These are phyloP conservation scores for Coleophoma eucalyptorum DNA, from an alignment of 2,329 filamentous ascomycete genomes.

Conservation along the genomic window DNA sequence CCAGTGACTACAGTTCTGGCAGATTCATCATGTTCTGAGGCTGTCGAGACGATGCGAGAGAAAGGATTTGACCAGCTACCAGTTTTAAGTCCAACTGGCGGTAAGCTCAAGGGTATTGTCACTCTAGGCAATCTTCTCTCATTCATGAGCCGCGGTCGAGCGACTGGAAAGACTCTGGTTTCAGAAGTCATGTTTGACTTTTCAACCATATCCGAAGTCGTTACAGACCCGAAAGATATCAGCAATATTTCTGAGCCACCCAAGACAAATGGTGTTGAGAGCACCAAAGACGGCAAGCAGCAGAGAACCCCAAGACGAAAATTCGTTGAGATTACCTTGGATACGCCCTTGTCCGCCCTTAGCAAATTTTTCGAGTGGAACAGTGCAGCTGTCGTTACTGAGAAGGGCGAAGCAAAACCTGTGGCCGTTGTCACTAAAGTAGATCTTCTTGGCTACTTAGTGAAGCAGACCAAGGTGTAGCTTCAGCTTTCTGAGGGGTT, in stretches of 20 bases:
- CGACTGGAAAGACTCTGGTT: slow-evolving; percentile 69
- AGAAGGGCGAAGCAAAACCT: slow-evolving; percentile 69
- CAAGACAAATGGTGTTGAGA: slow-evolving; percentile 22
- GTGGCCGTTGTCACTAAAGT: slow-evolving; percentile 95
- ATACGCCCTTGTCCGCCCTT: slow-evolving; percentile 78
- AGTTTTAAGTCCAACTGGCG: slow-evolving; percentile 68
- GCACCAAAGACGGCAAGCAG: slow-evolving; percentile 26
- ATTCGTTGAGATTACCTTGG: slow-evolving; percentile 91
- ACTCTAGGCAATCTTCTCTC: slow-evolving; percentile 93
- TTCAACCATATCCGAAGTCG: slow-evolving; percentile 77
- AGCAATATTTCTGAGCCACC: slow-evolving; percentile 29
- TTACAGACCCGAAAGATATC: slow-evolving; percentile 78
- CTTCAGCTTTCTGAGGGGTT: not conserved
- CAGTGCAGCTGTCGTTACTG: slow-evolving; percentile 90
- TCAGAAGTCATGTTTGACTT: slow-evolving; percentile 97
- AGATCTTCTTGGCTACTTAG: slow-evolving; percentile 88
- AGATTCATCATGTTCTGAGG: slow-evolving; percentile 71
- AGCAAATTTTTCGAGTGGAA: slow-evolving; percentile 99
- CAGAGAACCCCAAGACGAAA: slow-evolving; percentile 52
- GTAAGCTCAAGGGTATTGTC: slow-evolving; percentile 82
- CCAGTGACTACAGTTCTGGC: slow-evolving; percentile 83
- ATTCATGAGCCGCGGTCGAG: slow-evolving; percentile 81
- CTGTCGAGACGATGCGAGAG: slow-evolving; percentile 97
- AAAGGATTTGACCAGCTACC: slow-evolving; percentile 98
- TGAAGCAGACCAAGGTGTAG: slow-evolving; percentile 52